Base-by-base conservation (phyloP, 2,329 filamentous ascomycete genomes). In the Aureobasidium namibiae region DNA sequence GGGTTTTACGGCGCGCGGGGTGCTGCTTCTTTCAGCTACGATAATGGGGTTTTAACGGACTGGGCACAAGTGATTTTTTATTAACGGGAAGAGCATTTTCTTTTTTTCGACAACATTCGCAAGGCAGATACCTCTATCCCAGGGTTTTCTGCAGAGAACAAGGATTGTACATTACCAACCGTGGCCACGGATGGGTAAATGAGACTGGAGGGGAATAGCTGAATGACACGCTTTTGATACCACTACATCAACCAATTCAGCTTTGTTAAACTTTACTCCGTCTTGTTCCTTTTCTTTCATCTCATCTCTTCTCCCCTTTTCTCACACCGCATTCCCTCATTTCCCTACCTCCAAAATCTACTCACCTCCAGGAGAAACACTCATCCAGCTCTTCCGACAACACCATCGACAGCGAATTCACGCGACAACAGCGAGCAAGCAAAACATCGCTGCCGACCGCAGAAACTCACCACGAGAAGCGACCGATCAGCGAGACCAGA, bases 161-260 rank as follows among this genome's bases (percentile, higher is more conserved):
- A 62, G 48, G 83, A 82, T 83, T 87, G 84, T 87, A 87, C 82
- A 86, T 84, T 86, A 86, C 54, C 54, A 83, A 81, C 81, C 82
- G 82, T 80, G 82, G 80, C 80, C 78, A 82, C 78, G 81, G 61
- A 59, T 53, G 54, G 54, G 31, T 45, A 41, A 42, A 59, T 50
- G 57, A 49, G 26, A 31, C 23, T 16, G 36, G 44, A 45, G 42
- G 48, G 53, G 48, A 39, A 39, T 52, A 52, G 49, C 42, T 62
- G 61, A 62, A 53, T 53, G 52, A 62, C 42, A 62, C 49, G 56
- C 56, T 59, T 56, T 59, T 62, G 50, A 60, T 60, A 60, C 60
- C 57, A 56, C 44, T 59, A 49, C 56, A 58, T 38, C 34, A 56
- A 56, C 52, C 52, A 45, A 56, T 56, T 45, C 52, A 56, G 52